Evolutionary conservation across 768 basidiomycete species (phyloP).

Genomic region (Hypholoma fasciculare): DNA sequence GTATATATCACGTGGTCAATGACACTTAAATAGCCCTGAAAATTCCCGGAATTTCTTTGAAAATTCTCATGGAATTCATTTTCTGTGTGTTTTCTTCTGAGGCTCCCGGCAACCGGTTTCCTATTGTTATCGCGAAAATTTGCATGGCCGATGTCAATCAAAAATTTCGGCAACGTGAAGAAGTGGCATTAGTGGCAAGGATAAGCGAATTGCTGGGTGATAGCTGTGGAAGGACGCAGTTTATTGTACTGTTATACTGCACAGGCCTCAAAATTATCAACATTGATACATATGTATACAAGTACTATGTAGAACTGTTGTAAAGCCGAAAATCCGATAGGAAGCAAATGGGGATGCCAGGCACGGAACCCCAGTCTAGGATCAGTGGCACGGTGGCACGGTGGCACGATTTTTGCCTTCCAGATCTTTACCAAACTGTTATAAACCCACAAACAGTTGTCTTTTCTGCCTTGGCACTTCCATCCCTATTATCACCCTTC

Average conservation of each 20-base stretch:
- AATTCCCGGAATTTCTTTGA: too few relatives aligned
- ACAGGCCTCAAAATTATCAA: neutral
- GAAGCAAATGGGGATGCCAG: neutral
- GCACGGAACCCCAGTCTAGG: conserved; percentile 4
- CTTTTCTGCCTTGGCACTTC: neutral
- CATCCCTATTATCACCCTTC: neutral
- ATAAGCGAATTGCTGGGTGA: neutral
- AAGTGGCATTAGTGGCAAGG: neutral
- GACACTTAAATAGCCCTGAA: neutral
- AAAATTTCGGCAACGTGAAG: neutral
- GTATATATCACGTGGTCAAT: neutral
- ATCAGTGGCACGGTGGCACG: conserved; percentile 7
- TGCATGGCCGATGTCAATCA: neutral
- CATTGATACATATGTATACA: too few relatives aligned
- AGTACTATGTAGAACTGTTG: neutral
- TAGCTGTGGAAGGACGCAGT: neutral
- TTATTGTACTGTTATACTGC: neutral
- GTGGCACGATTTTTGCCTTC: conserved; percentile 8
- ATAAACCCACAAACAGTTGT: neutral
- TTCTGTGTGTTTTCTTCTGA: too few relatives aligned
- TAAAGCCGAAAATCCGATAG: neutral
- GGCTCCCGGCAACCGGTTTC: too few relatives aligned
- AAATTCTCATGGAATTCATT: too few relatives aligned
- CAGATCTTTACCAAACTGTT: conserved; percentile 2
- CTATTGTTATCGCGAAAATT: neutral